A percentile compares a stretch with the other conserved stretches of the same genome.
phyloP scores from a whole-genome alignment of 129 eudicot species.

The Ambrosia artemisiifolia region DNA sequence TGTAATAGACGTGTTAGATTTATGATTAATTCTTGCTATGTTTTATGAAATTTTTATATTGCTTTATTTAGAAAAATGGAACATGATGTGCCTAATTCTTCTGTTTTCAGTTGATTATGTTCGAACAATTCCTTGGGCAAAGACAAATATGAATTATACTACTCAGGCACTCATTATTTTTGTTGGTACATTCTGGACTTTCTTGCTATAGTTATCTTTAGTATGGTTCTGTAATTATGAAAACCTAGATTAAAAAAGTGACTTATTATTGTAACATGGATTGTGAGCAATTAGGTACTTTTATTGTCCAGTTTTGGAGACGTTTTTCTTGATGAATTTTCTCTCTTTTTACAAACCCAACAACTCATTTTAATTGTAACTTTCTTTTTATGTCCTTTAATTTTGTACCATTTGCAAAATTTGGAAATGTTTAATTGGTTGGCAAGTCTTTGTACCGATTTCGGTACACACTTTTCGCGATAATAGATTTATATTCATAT shows the following conservation, averaged over 20 bases:
- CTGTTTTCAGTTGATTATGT: slow-evolving; percentile 50
- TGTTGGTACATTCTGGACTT: slow-evolving; percentile 45
- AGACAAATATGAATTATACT: slow-evolving; percentile 76
- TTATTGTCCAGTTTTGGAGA: too few species aligned
- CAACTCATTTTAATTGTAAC: too few species aligned
- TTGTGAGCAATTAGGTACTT: too few species aligned
- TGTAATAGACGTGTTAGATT: not conserved
- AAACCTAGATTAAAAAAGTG: not conserved
- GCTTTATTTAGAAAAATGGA: not conserved
- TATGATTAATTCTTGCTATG: not conserved
- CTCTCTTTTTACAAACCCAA: too few species aligned
- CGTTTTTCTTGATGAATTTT: too few species aligned
- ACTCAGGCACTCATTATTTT: slow-evolving; percentile 88
- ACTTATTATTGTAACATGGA: not conserved
- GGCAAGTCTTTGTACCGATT: too few species aligned
- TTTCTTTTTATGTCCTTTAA: too few species aligned
- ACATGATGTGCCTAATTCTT: not conserved
- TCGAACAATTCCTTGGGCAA: slow-evolving; percentile 80
- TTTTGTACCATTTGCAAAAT: too few species aligned
- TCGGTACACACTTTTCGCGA: too few species aligned
- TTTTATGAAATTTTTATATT: not conserved
- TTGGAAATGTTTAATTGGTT: too few species aligned
- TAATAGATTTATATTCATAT: too few species aligned
- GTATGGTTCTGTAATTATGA: not conserved
- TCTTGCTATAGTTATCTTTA: not conserved